These are phyloP conservation scores for Beverwykella pulmonaria DNA, from an alignment of 495 filamentous ascomycete genomes.

Conservation along the genomic window DNA sequence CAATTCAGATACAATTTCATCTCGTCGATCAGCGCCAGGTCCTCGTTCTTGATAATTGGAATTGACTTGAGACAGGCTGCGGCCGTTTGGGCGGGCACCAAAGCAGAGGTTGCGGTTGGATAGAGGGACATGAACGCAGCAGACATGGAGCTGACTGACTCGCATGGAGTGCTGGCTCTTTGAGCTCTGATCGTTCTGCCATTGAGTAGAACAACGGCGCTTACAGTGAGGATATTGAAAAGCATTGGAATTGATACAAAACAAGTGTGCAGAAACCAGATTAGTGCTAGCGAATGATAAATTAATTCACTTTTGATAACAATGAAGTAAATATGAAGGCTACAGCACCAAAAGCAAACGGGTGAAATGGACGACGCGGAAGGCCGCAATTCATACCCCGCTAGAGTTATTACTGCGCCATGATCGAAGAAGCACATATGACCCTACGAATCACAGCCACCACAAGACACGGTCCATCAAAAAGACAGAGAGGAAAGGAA, in stretches of 20 bases:
- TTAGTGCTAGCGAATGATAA: too few relatives aligned
- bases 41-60: conserved; percentile 48
- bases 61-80: conserved; percentile 53
- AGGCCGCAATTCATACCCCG: too few relatives aligned
- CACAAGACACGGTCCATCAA: too few relatives aligned
- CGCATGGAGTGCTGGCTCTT: conserved; percentile 5
- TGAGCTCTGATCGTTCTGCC: conserved; percentile 14
- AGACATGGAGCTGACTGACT: conserved; percentile 21
- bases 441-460: too few relatives aligned
- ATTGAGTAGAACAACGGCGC: conserved; percentile 26
- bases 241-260: neutral
- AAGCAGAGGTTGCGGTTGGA: conserved; percentile 34
- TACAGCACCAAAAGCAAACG: too few relatives aligned
- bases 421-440: too few relatives aligned
- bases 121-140: neutral
- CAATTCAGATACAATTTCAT: conserved; percentile 51
- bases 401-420: too few relatives aligned
- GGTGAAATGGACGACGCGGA: too few relatives aligned
- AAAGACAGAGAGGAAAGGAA: too few relatives aligned
- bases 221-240: conserved; percentile 13
- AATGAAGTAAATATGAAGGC: too few relatives aligned
- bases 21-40: conserved; percentile 48
- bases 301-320: too few relatives aligned
- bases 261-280: neutral
- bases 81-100: conserved; percentile 47